Evolutionary conservation across 2,329 filamentous ascomycete species (phyloP).

Genomic region (Zarea fungicola): DNA sequence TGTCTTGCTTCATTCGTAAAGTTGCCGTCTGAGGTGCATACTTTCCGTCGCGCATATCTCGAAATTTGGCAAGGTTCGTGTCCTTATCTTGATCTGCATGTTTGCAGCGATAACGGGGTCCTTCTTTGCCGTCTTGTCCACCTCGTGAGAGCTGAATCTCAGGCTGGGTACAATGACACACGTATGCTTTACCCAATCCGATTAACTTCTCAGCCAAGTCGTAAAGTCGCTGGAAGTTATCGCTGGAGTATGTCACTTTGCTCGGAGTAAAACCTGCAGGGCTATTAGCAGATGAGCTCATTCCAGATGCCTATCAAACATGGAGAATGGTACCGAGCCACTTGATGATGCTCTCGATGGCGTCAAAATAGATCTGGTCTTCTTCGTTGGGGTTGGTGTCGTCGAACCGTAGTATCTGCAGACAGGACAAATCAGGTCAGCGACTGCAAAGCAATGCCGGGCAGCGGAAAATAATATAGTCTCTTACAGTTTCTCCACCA

Average conservation of each 20-base stretch:
- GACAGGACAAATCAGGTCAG: no score
- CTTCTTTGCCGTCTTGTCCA: constrained; percentile 58
- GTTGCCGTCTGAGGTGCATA: constrained; percentile 81
- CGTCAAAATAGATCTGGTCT: constrained; percentile 80
- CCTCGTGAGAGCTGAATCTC: constrained; percentile 86
- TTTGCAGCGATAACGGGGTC: constrained; percentile 70
- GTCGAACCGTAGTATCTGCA: constrained; percentile 71
- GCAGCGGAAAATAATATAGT: no score
- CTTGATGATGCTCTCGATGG: constrained; percentile 80
- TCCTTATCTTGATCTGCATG: constrained; percentile 72
- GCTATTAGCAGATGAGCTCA: no score
- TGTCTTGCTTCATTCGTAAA: constrained; percentile 89
- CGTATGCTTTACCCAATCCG: constrained; percentile 64
- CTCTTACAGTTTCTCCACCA: constrained; percentile 53
- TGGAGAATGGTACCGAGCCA: constrained; percentile 61
- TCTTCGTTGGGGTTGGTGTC: constrained; percentile 95
- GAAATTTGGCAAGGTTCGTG: constrained; percentile 75
- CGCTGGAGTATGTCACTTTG: constrained; percentile 76
- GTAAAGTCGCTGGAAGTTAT: constrained; percentile 85
- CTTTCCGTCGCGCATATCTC: constrained; percentile 85
- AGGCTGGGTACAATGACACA: constrained; percentile 76
- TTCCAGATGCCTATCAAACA: no score
- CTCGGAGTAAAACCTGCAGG: no score
- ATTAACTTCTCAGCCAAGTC: constrained; percentile 85
- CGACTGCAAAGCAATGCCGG: no score